Evolutionary conservation across 2,329 filamentous ascomycete genomes (phyloP), one percentile per base, ranked within the genome.

Genomic region (Calonectria honghensis): DNA sequence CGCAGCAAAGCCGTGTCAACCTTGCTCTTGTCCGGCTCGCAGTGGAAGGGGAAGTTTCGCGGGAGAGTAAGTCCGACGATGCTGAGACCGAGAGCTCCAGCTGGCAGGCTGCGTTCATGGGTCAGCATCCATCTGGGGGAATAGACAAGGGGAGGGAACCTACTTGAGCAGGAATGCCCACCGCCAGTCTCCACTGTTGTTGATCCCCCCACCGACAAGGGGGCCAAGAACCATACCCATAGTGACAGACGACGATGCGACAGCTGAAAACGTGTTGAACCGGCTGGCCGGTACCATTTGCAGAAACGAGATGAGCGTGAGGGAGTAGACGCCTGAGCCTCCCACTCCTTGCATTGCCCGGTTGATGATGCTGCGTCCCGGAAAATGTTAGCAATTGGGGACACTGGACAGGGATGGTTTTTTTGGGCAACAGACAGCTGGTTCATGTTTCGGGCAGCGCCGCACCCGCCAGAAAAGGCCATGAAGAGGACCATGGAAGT

Each of bases 271-370:
- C 45, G 24, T 13, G 45, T 24, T 48, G 45, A 24, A 48, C 45
- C 45, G 45, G n/a, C 45, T 48, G 20, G 45, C 5, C n/a, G 45
- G 45, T 24, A 48, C 45, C 45, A 48, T 48, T 48, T 48, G 45
- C 45, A 48, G 45, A 24, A 48, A 48, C 45, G 45, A 48, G 45
- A 48, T 48, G 13, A 48, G n/a, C 11, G 45, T 48, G 45, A 48
- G 45, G 20, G 45, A 48, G 45, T 48, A 48, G 45, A 48, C n/a
- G n/a, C 45, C 45, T 11, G 45, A 48, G 11, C 72, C 72, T 4
- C 72, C 72, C 31, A 74, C 50, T 3, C 72, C 45, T 24, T 48
- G 45, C 45, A 48, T 5, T 3, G 45, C 45, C n/a, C 45, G 45
- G 6, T 48, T 24, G 3, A 48, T 13, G n/a, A 48, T 48, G 45